A percentile compares a stretch with the other conserved stretches of the same genome.
These are phyloP conservation scores for Cyberlindnera nakhonratchasimensis DNA, from an alignment of 805 yeast species.

Conservation along the genomic window DNA sequence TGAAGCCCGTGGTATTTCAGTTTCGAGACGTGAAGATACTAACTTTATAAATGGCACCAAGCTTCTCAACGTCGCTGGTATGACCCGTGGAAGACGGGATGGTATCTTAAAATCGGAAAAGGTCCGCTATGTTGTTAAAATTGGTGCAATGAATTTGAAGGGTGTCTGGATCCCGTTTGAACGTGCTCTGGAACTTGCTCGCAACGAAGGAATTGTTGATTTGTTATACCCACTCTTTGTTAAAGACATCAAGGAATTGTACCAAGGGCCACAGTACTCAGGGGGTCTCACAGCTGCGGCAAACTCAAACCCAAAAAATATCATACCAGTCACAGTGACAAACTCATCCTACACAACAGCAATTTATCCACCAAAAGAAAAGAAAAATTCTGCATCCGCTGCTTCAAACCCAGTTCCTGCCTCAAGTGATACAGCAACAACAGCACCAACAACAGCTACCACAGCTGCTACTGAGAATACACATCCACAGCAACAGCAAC, in stretches of 20 bases:
- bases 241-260: conserved; percentile 52
- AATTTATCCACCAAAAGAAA: conserved; percentile 21
- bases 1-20: conserved; percentile 64
- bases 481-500: background rate
- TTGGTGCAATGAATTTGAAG: conserved; percentile 72
- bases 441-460: conserved; percentile 3
- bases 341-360: conserved; percentile 24
- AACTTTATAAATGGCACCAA: conserved; percentile 74
- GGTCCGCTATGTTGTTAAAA: conserved; percentile 64
- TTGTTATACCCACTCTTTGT: conserved; percentile 56
- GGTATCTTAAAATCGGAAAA: conserved; percentile 67
- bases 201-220: conserved; percentile 61
- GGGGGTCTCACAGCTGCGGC: conserved; percentile 32
- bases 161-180: conserved; percentile 79
- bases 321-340: conserved; percentile 28
- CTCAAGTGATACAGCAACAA: background rate
- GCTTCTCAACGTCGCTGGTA: conserved; percentile 63
- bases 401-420: background rate
- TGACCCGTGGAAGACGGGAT: conserved; percentile 72
- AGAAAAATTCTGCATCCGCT: conserved; percentile 9
- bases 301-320: conserved; percentile 28
- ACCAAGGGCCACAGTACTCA: conserved; percentile 31
- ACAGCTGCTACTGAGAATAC: background rate
- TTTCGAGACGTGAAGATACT: conserved; percentile 66
- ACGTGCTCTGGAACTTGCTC: conserved; percentile 65